Evolutionary conservation across 2,329 filamentous ascomycete species (phyloP), one percentile per base, ranked within the genome.

Genomic region (Immersiporthe knoxdaviesiana): DNA sequence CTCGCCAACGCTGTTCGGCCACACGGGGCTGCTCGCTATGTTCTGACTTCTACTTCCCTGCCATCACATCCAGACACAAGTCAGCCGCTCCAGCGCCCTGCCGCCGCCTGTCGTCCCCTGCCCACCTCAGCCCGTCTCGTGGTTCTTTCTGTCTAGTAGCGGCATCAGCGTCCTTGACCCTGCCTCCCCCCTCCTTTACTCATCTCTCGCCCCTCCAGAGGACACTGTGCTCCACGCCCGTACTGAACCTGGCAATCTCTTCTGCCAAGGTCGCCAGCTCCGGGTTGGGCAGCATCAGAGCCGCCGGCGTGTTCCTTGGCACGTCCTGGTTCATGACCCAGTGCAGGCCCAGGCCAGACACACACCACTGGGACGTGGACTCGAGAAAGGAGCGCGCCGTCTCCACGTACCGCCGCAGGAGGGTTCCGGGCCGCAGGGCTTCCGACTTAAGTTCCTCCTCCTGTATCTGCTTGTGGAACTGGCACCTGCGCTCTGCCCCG

Each of bases 1-100:
- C n/a, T n/a, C n/a, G n/a, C 10, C 32, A n/a, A 37, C 56, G 56
- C 56, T 59, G 30, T 35, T 59, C 21, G n/a, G 56, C 56, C 56
- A 59, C 32, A 59, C 32, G 56, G 11, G 30, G 30, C 18, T 30
- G 30, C 56, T 59, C 56, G 56, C 56, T 59, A 21, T 11, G 21
- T n/a, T 35, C 35, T 35, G 7, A 10, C 37, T 37, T 5, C 14
- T n/a, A 35, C 44, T 16, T 21, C 27, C 10, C 27, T 18, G 35
- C 2, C 21, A 32, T 35, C 21, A 11, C 30, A 37, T 37, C 30
- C 21, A 21, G 2, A 21, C 11, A 14, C 30, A 37, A n/a, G 18
- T 21, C 54, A 58, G 32, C 21, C 56, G 3, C 30, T 59, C 8
- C 1, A 11, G 44, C 21, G 21, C 21, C 24, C 30, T 18, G 30